phyloP scores from a whole-genome alignment of 805 yeast species.

The Kodamaea sagamina region DNA sequence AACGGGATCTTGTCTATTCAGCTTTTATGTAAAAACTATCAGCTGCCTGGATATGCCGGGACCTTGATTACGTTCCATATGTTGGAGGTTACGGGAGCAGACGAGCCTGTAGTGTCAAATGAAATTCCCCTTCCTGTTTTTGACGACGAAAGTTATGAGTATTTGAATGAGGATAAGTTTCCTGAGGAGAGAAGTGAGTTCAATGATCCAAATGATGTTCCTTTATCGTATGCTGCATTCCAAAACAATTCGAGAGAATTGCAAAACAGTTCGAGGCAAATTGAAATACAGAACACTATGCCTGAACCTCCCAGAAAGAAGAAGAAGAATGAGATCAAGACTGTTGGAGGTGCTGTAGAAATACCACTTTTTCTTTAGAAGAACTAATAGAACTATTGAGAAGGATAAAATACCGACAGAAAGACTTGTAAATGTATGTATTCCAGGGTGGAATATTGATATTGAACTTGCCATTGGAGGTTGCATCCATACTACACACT shows the following conservation, averaged over 20 bases:
- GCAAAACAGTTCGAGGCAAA: background rate
- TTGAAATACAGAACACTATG: constrained; percentile 5
- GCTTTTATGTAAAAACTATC: constrained; percentile 36
- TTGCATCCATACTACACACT: too few species aligned
- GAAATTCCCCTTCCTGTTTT: constrained; percentile 17
- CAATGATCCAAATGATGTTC: constrained; percentile 25
- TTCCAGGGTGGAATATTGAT: too few species aligned
- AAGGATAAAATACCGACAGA: too few species aligned
- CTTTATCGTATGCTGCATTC: constrained; percentile 29
- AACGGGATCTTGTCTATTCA: constrained; percentile 41
- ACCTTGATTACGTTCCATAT: constrained; percentile 42
- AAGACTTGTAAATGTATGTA: too few species aligned
- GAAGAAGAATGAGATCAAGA: constrained; percentile 18
- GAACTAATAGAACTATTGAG: background rate
- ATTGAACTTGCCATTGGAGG: too few species aligned
- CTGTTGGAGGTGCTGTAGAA: constrained; percentile 48
- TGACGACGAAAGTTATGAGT: constrained; percentile 30
- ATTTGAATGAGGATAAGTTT: constrained; percentile 15
- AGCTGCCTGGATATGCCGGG: constrained; percentile 33
- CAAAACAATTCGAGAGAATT: too few species aligned
- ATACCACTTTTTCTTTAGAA: constrained; percentile 43
- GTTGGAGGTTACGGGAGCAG: constrained; percentile 31
- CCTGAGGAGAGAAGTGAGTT: constrained; percentile 14
- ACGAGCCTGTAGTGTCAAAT: constrained; percentile 15
- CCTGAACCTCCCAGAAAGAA: constrained; percentile 4